Evolutionary conservation across 768 basidiomycete genomes (phyloP), one percentile per base, ranked within the genome.

Genomic region (Chiua virens): DNA sequence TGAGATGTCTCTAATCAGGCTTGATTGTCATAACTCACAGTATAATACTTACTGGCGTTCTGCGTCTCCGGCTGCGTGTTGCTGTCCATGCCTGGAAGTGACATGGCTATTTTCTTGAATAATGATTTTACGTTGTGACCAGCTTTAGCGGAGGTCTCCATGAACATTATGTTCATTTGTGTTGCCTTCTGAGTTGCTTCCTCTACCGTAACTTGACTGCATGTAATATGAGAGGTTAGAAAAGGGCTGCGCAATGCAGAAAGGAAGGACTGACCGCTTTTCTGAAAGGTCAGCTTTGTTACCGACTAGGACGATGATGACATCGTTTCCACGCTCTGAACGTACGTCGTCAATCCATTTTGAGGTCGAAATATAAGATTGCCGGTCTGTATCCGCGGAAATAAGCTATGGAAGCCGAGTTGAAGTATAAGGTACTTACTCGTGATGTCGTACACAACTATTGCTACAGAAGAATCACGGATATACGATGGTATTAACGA

Each of bases 331-430:
- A 63, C 97, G 79, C 70, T 99, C 97, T 53, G 94, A 95, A 51
- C 95, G 83, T 25, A 99, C 97, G 60, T 99, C 97, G 69, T 99
- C 97, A 75, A 99, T 94, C 97, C 97, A 99, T 72, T 98, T 99
- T 18, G 91, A 82, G 17, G 97, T 99, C 49, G 97, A 98, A 56
- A 96, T 71, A 81, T 98, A 99, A n/a, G 96, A 98, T 60, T 90
- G 88, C 41, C 96, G 90, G 72, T 93, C 96, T 98, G 55, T 40
- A 55, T 44, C 23, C 37, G 40, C 17, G 27, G 35, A 35, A 34
- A 39, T 47, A 28, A 57, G 46, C 38, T 8, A 47, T 51, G 43
- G 37, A 52, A 34, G 23, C 36, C 35, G n/a, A 25, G 25, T 40
- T 42, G 32, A 27, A 54, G 44, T 20, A 38, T 38, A 14, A 27